phyloP scores from a whole-genome alignment of 2,329 filamentous ascomycete genomes.

The Colletotrichum sp. region DNA sequence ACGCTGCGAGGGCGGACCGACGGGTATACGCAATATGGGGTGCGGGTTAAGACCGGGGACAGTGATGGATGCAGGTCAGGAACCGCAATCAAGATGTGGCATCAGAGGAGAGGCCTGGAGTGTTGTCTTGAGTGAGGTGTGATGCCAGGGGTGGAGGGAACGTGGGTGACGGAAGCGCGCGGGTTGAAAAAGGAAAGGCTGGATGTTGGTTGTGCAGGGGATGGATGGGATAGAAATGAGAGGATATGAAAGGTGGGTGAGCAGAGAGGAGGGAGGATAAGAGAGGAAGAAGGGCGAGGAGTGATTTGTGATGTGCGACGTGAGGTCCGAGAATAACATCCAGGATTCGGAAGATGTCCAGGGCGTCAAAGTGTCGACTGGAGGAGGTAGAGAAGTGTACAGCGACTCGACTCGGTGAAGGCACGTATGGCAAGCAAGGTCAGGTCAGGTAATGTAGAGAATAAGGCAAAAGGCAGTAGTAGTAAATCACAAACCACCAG shows the following conservation, averaged over 20 bases:
- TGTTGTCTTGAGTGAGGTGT: neutral
- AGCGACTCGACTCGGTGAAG: neutral
- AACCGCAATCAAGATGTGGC: slow-evolving; percentile 11
- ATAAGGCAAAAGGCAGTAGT: neutral
- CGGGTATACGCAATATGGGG: slow-evolving; percentile 14
- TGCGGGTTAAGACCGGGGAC: slow-evolving; percentile 16
- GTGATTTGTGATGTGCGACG: slow-evolving; percentile 13
- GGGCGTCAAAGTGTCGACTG: slow-evolving; percentile 1
- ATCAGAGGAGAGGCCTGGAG: slow-evolving; percentile 10
- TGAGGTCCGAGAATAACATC: slow-evolving; percentile 21
- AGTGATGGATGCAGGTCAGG: slow-evolving; percentile 12
- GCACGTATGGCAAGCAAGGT: neutral
- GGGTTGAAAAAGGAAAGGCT: slow-evolving; percentile 19
- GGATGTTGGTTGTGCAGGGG: neutral
- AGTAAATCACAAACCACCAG: neutral
- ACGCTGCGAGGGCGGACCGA: slow-evolving; percentile 6
- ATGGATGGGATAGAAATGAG: neutral
- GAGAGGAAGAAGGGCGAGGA: neutral
- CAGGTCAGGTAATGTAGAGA: neutral
- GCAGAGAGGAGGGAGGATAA: neutral
- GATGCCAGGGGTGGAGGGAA: neutral
- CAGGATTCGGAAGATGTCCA: neutral
- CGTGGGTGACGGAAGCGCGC: slow-evolving; percentile 11
- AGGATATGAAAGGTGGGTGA: neutral
- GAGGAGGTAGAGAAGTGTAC: neutral